phyloP scores from a whole-genome alignment of 257 asterid genomes.

The Primulina tabacum region DNA sequence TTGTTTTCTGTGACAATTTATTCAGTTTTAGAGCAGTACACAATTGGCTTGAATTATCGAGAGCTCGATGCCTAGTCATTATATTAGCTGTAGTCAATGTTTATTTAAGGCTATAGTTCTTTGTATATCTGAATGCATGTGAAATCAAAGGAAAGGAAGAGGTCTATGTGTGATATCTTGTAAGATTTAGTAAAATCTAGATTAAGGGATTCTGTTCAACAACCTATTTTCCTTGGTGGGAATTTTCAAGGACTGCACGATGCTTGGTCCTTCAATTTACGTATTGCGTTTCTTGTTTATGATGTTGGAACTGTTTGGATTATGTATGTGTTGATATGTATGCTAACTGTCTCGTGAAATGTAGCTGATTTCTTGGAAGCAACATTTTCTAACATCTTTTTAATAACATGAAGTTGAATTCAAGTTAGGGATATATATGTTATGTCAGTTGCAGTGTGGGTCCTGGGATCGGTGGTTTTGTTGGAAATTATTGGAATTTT shows the following conservation, averaged over 20 bases:
- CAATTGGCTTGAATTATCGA: background rate
- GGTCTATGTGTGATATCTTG: background rate
- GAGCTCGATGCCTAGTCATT: background rate
- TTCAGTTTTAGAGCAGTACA: conserved; percentile 1
- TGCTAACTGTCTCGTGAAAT: background rate
- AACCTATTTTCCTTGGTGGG: background rate
- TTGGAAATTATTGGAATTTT: conserved; percentile 7
- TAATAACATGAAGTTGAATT: background rate
- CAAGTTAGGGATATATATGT: background rate
- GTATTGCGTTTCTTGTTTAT: background rate
- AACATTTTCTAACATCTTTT: background rate
- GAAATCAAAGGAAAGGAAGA: background rate
- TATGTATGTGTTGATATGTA: background rate
- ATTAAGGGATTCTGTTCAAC: background rate
- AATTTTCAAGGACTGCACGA: background rate
- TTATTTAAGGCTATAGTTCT: background rate
- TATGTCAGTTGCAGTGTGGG: conserved; percentile 9
- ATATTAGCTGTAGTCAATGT: background rate
- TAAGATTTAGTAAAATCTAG: background rate
- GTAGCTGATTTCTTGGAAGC: background rate
- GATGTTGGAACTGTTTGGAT: background rate
- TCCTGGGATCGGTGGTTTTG: background rate
- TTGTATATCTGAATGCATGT: background rate
- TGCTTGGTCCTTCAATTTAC: background rate
- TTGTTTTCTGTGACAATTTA: background rate